phyloP scores from a whole-genome alignment of 371 early-diverging fungal genomes.

The Rhizopus arrhizus region DNA sequence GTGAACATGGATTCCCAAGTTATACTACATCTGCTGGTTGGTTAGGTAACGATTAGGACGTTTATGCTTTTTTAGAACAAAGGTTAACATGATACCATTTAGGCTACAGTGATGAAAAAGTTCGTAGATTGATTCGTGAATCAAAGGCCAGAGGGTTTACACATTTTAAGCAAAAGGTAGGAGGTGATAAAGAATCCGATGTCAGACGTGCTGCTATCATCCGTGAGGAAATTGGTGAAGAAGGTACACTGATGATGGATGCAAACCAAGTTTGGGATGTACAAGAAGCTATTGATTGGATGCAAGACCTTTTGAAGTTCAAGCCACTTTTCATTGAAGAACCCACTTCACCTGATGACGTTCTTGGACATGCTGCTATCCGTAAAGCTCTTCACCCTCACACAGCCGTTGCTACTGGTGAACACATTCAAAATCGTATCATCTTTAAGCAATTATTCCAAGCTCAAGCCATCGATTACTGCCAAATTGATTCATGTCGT shows the following conservation, averaged over 20 bases:
- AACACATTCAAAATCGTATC: slow-evolving; percentile 56
- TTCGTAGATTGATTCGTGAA: slow-evolving; percentile 42
- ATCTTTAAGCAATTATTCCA: slow-evolving; percentile 59
- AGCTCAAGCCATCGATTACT: slow-evolving; percentile 53
- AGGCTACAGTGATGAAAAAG: slow-evolving; percentile 59
- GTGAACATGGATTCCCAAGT: slow-evolving; percentile 47
- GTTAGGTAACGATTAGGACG: slow-evolving; percentile 40
- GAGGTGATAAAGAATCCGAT: slow-evolving; percentile 46
- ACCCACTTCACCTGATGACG: slow-evolving; percentile 58
- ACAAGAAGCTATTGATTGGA: slow-evolving; percentile 57
- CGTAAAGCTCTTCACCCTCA: slow-evolving; percentile 54
- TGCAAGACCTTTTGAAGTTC: slow-evolving; percentile 53
- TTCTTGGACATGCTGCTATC: slow-evolving; percentile 54
- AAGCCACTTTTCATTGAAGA: slow-evolving; percentile 60
- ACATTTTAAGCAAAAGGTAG: slow-evolving; percentile 59
- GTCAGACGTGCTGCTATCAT: slow-evolving; percentile 54
- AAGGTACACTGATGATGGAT: slow-evolving; percentile 57
- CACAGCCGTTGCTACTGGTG: slow-evolving; percentile 54
- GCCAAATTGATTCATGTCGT: slow-evolving; percentile 57
- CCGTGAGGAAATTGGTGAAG: slow-evolving; percentile 55
- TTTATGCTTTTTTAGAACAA: neutral
- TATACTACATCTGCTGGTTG: slow-evolving; percentile 58
- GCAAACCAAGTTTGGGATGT: slow-evolving; percentile 65
- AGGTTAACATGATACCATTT: neutral
- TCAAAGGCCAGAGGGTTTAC: slow-evolving; percentile 51